Conservation (phyloP, 495 filamentous ascomycete genomes). For the Aspergillus haitiensis region DNA sequence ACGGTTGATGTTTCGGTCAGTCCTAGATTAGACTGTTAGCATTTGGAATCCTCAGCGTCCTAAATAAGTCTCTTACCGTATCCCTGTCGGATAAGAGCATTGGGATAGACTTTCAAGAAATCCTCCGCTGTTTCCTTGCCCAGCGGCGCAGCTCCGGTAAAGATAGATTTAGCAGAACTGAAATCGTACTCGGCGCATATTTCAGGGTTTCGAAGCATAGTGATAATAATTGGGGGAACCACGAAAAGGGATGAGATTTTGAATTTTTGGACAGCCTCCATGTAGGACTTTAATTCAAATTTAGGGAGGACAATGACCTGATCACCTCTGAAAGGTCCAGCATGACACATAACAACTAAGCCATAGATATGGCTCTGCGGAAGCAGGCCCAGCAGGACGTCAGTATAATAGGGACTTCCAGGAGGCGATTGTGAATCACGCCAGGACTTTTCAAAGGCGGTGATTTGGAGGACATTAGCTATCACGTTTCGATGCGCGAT, state of each 20-base stretch:
- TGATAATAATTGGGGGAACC: constrained; percentile 85
- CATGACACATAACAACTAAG: constrained; percentile 73
- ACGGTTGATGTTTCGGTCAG: constrained; percentile 83
- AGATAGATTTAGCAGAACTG: constrained; percentile 63
- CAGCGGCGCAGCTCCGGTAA: constrained; percentile 81
- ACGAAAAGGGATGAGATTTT: constrained; percentile 70
- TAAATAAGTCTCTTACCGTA: constrained; percentile 59
- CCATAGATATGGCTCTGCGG: constrained; percentile 88
- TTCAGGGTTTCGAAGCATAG: constrained; percentile 67
- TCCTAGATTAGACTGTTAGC: constrained; percentile 43
- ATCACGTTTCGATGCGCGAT: constrained; percentile 89
- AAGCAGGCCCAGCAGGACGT: constrained; percentile 69
- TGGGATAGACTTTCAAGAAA: constrained; percentile 63
- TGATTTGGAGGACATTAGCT: constrained; percentile 71
- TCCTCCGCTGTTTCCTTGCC: constrained; percentile 75
- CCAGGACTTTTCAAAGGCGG: constrained; percentile 52
- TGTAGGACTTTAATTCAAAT: constrained; percentile 68
- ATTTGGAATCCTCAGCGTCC: neutral
- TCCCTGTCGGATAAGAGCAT: constrained; percentile 69
- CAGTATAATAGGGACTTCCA: constrained; percentile 45
- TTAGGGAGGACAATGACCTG: constrained; percentile 78
- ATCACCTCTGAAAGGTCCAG: constrained; percentile 71
- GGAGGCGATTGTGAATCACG: constrained; percentile 40
- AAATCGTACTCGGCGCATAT: constrained; percentile 71
- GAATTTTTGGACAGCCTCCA: constrained; percentile 69